phyloP scores from a whole-genome alignment of 208 protist genomes.

The Leishmania tropica region DNA sequence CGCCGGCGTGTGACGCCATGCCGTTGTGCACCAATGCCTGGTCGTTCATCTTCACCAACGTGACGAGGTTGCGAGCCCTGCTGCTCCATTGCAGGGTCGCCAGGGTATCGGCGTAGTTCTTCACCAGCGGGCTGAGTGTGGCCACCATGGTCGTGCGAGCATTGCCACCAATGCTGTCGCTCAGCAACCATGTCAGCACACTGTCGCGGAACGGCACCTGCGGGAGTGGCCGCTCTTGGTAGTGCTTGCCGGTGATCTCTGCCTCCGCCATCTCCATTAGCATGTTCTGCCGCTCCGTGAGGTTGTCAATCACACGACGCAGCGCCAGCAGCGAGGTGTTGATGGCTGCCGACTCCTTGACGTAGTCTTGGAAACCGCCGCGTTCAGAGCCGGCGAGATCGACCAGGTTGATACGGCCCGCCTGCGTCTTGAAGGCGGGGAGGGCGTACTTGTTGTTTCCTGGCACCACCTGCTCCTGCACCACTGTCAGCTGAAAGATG shows the following conservation, averaged over 20 bases:
- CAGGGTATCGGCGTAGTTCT: conserved; percentile 89
- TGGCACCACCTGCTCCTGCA: conserved; percentile 71
- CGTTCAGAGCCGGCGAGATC: conserved; percentile 92
- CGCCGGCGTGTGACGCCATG: conserved; percentile 67
- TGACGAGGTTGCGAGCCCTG: conserved; percentile 89
- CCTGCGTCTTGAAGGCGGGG: conserved; percentile 62
- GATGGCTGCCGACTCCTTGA: conserved; percentile 92
- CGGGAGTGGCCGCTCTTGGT: conserved; percentile 67
- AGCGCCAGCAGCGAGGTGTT: conserved; percentile 91
- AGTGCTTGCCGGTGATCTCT: conserved; percentile 65
- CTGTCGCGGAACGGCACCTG: conserved; percentile 93
- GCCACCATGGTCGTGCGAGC: conserved; percentile 92
- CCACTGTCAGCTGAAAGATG: conserved; percentile 89
- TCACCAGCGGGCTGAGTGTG: conserved; percentile 86
- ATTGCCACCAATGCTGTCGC: conserved; percentile 92
- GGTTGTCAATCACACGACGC: conserved; percentile 86
- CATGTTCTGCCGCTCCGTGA: conserved; percentile 89
- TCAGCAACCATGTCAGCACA: conserved; percentile 90
- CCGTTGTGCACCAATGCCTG: conserved; percentile 75
- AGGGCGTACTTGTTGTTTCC: conserved; percentile 72
- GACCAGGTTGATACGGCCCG: conserved; percentile 89
- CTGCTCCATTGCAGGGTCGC: conserved; percentile 92
- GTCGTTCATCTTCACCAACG: conserved; percentile 89
- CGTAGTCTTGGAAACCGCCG: conserved; percentile 88
- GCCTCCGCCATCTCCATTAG: conserved; percentile 86